Conservation (phyloP, 2,329 filamentous ascomycete genomes). For the Alternaria angustiovoidea region DNA sequence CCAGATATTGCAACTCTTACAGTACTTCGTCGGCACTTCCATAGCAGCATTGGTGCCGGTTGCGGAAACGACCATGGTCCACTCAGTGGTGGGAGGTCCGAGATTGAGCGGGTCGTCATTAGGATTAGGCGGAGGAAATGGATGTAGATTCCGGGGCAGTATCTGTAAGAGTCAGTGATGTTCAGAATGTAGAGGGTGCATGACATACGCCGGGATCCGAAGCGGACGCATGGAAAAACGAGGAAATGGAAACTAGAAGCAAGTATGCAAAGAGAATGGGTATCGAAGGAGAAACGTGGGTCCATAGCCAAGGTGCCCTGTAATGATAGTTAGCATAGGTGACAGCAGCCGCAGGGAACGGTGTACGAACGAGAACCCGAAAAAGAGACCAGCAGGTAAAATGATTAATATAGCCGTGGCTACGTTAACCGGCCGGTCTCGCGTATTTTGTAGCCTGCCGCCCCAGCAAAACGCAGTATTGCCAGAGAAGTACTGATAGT, state of each 20-base stretch:
- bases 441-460: constrained; percentile 87
- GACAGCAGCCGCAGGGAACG: neutral
- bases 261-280: constrained; percentile 90
- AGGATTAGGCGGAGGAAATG: constrained; percentile 77
- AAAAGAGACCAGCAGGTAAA: constrained; percentile 82
- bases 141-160: constrained; percentile 88
- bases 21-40: constrained; percentile 98
- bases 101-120: constrained; percentile 82
- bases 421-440: constrained; percentile 86
- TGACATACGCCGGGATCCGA: constrained; percentile 90
- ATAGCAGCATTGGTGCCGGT: constrained; percentile 81
- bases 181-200: neutral
- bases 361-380: constrained; percentile 72
- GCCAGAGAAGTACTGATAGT: constrained; percentile 92
- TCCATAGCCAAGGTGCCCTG: constrained; percentile 82
- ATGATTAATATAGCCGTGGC: constrained; percentile 83
- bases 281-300: constrained; percentile 84
- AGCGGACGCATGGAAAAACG: constrained; percentile 90
- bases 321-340: constrained; percentile 26
- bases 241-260: constrained; percentile 90
- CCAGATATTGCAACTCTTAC: constrained; percentile 97
- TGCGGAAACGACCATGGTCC: constrained; percentile 87
- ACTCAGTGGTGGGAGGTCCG: constrained; percentile 88
- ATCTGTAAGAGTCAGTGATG: constrained; percentile 66
- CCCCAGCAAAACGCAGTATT: constrained; percentile 91